Evolutionary conservation across 83 land plant genomes (phyloP).

Genomic region (Larix sibirica): DNA sequence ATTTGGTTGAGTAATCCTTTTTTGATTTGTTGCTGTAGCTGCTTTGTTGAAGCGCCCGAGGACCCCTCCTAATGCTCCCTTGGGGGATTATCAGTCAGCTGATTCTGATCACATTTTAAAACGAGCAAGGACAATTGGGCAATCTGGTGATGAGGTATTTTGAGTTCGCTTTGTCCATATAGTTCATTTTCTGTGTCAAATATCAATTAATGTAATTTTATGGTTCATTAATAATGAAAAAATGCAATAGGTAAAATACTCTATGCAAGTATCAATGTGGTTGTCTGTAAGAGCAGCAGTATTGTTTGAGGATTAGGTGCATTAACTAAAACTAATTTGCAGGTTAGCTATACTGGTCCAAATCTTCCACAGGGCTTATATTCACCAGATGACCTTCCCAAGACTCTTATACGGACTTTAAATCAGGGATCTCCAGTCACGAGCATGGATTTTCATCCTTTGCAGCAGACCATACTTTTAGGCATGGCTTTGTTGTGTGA

Average conservation of each 20-base stretch:
- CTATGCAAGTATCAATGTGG: not conserved
- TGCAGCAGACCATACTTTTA: constrained; percentile 86
- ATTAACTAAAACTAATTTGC: constrained; percentile 31
- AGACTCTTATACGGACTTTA: constrained; percentile 68
- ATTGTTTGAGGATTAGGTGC: not conserved
- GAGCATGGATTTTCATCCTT: constrained; percentile 99
- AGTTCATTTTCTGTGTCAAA: not conserved
- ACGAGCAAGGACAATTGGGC: constrained; percentile 69
- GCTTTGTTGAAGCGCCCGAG: constrained; percentile 92
- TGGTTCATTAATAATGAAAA: not conserved
- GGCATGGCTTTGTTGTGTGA: constrained; percentile 38
- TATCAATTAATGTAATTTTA: not conserved
- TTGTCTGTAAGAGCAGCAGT: not conserved
- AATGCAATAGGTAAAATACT: not conserved
- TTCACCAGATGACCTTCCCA: constrained; percentile 90
- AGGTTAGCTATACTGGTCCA: constrained; percentile 41
- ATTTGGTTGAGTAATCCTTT: constrained; percentile 1
- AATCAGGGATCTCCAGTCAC: constrained; percentile 87
- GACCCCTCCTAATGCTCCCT: constrained; percentile 80
- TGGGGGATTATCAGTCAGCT: constrained; percentile 86
- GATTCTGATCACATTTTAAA: constrained; percentile 97
- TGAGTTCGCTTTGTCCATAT: not conserved
- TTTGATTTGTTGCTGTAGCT: constrained; percentile 30
- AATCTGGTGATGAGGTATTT: constrained; percentile 76
- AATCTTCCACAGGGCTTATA: constrained; percentile 47